Conservation (phyloP, 345 rosid genomes). For the Noccaea caerulescens region DNA sequence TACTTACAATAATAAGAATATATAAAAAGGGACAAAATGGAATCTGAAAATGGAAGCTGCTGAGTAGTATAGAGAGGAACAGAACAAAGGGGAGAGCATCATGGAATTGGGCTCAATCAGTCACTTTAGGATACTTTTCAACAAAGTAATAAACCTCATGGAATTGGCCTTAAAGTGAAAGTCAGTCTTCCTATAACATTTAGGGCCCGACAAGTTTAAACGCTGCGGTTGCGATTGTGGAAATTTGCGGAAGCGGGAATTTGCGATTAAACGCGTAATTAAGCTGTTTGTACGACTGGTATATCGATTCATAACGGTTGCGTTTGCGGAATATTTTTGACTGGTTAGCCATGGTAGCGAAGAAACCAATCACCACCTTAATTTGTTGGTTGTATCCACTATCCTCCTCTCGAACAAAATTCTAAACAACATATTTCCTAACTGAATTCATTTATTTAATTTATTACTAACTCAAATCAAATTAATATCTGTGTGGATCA, state of each 20-base stretch:
- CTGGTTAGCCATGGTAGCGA: too few species aligned
- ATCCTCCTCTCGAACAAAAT: background rate
- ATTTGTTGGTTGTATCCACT: background rate
- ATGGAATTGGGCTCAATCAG: conserved; percentile 27
- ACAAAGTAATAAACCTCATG: conserved; percentile 8
- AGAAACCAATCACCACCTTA: too few species aligned
- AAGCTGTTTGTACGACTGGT: too few species aligned
- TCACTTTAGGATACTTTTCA: conserved; percentile 33
- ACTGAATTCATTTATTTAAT: background rate
- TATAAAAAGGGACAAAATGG: background rate
- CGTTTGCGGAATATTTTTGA: too few species aligned
- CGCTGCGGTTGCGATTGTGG: too few species aligned
- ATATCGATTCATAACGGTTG: too few species aligned
- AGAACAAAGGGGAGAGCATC: conserved; percentile 32
- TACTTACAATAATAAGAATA: conserved; percentile 5
- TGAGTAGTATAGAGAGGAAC: conserved; percentile 23
- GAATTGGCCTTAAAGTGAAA: background rate
- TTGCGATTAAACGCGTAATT: too few species aligned
- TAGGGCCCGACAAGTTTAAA: too few species aligned
- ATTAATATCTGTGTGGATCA: too few species aligned
- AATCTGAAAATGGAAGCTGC: conserved; percentile 7
- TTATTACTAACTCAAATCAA: background rate
- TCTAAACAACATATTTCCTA: background rate
- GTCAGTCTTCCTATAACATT: conserved; percentile 19
- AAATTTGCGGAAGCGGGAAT: too few species aligned